Evolutionary conservation across 768 basidiomycete species (phyloP), one percentile per base, ranked within the genome.

Genomic region (Calocybe gangraenosa): DNA sequence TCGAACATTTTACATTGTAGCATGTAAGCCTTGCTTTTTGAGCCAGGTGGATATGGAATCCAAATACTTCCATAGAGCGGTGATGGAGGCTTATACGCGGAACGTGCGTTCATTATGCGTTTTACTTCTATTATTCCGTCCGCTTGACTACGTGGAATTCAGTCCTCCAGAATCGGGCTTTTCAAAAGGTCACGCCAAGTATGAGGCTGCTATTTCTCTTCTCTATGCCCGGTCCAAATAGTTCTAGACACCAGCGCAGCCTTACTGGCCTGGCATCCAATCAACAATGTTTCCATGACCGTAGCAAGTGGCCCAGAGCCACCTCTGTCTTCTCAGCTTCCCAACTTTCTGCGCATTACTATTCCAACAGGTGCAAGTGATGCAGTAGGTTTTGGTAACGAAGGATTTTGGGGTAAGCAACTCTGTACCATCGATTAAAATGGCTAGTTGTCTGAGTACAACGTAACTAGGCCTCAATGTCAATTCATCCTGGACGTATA

Each of bases 141-240:
- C 51, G 23, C 8, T 8, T 31, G 8, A 31, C 30, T 14, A 49
- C 0, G n/a, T 25, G 7, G 21, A 21, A 41, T 46, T 0, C 49
- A 82, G 81, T 84, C n/a, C 67, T 84, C 2, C 82, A 79, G 58
- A 86, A 86, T 54, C 68, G 83, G 15, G 83, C 83, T 2, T 82
- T 85, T 58, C 83, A 85, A 54, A 68, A 78, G 50, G 79, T 82
- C 21, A 68, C 73, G 3, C 73, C 81, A 14, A 68, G 81, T 78
- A 55, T 5, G 64, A 25, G 5, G 6, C 38, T 20, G 36, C 38
- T 18, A 17, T 3, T 19, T 11, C 28, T 9, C 6, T 39, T 20
- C 36, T 18, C 21, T 37, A 21, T 10, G 5, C 42, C 40, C 43
- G 38, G 21, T 37, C 37, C 5, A 18, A 3, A 30, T 7, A 14